A percentile compares a stretch with the other conserved stretches of the same genome.
Evolutionary conservation across 2,329 filamentous ascomycete species (phyloP).

Genomic region (Aureobasidium subglaciale): DNA sequence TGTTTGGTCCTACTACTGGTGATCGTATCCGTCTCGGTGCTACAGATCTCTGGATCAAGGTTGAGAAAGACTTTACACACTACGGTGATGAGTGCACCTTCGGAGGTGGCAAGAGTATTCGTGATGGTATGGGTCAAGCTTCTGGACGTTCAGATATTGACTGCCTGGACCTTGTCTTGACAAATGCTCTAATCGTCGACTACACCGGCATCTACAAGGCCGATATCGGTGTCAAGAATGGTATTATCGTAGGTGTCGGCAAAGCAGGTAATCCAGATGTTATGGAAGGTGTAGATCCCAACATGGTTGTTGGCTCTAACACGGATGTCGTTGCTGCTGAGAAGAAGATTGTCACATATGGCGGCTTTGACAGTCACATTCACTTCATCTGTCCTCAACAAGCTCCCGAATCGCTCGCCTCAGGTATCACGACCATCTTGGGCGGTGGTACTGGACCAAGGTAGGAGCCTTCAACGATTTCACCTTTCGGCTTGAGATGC

Average conservation of each 20-base stretch:
- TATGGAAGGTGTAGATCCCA: conserved; percentile 76
- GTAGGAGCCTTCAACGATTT: conserved; percentile 33
- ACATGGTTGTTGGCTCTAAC: conserved; percentile 76
- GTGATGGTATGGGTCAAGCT: conserved; percentile 94
- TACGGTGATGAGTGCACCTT: conserved; percentile 96
- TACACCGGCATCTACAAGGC: conserved; percentile 93
- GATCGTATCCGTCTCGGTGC: conserved; percentile 74
- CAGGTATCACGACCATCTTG: conserved; percentile 83
- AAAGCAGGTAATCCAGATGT: conserved; percentile 97
- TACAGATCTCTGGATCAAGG: conserved; percentile 83
- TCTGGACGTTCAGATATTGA: conserved; percentile 66
- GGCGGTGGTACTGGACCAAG: conserved; percentile 90
- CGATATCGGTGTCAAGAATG: conserved; percentile 87
- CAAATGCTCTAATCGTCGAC: conserved; percentile 84
- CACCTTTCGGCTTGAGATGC: background rate
- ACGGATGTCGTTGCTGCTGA: conserved; percentile 92
- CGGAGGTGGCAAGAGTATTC: conserved; percentile 85
- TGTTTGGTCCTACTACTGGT: conserved; percentile 90
- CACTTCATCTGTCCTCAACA: conserved; percentile 96
- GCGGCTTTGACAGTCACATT: conserved; percentile 83
- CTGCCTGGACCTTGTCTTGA: conserved; percentile 75
- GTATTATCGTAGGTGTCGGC: conserved; percentile 78
- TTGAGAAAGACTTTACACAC: conserved; percentile 75
- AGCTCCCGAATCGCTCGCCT: conserved; percentile 71
- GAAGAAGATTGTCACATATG: conserved; percentile 82